A percentile compares a stretch with the other conserved stretches of the same genome.
These are phyloP conservation scores for Lunasporangiospora selenospora DNA, from an alignment of 192 early-diverging fungal species.

Conservation along the genomic window DNA sequence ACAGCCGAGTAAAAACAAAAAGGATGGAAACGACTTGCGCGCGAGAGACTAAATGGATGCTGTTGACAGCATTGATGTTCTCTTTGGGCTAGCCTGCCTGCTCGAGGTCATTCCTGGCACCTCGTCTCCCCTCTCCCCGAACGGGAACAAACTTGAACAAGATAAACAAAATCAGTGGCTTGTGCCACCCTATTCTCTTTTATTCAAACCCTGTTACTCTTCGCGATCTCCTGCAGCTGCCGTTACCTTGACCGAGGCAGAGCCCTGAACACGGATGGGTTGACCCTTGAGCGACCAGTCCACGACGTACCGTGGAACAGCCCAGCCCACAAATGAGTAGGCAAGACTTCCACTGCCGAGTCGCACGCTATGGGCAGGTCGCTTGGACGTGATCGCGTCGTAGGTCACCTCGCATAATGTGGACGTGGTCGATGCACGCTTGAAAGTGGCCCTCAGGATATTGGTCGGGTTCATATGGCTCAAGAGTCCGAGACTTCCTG, in stretches of 20 bases:
- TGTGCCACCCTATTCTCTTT: too few species aligned
- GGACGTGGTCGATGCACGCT: conserved; percentile 10
- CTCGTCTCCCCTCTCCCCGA: too few species aligned
- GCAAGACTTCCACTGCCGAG: conserved; percentile 30
- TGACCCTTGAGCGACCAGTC: conserved; percentile 35
- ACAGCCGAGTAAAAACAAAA: too few species aligned
- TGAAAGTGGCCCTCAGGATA: conserved; percentile 21
- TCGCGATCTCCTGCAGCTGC: neutral
- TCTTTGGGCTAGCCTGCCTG: too few species aligned
- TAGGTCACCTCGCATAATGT: conserved; percentile 25
- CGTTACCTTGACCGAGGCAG: conserved; percentile 16
- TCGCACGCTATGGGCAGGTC: conserved; percentile 4
- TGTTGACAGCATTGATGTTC: too few species aligned
- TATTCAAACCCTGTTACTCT: conserved; percentile 5
- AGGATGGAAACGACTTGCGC: too few species aligned
- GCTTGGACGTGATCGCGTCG: conserved; percentile 30
- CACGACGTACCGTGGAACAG: conserved; percentile 18
- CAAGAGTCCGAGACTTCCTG: conserved; percentile 15
- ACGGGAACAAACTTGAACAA: too few species aligned
- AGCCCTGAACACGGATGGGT: conserved; percentile 1
- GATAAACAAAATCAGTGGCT: too few species aligned
- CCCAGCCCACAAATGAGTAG: conserved; percentile 41
- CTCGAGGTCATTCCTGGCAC: too few species aligned
- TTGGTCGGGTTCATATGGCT: conserved; percentile 15
- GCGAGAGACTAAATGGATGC: too few species aligned